Evolutionary conservation across 352 stramenopile genomes (phyloP), one percentile per base, ranked within the genome.

Genomic region (Aphanomyces euteiches): DNA sequence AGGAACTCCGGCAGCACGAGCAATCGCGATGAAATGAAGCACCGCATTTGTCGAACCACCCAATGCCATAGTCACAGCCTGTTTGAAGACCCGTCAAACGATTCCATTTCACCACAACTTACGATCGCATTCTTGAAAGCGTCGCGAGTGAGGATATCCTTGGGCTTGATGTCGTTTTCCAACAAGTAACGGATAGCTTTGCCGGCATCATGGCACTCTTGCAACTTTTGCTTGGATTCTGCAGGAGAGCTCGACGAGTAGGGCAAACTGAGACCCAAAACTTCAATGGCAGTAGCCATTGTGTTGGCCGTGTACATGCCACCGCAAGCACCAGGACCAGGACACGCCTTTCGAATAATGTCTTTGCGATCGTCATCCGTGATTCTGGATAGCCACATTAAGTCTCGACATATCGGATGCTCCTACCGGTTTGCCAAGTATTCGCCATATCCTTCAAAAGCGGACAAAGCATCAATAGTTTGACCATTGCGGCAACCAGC

Each of bases 261-360:
- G 21, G 97, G 97, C 63, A 99, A 80, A 67, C 89, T 97, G 78
- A 99, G 90, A 66, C 93, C 93, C 8, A 98, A 73, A 10, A 95
- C 96, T 82, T 99, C 97, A 77, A 99, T 99, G 48, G 96, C 96
- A n/a, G 95, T 98, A 28, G 96, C 96, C 97, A 99, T 99, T 53
- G 97, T 99, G 79, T 99, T 99, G 21, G 97, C 97, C 38, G 97
- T 99, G 88, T 99, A 99, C 97, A 99, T 99, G 57, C 96, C 96
- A 69, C 96, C 96, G 73, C 96, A 99, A 43, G 96, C 96, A 56
- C 96, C 96, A 34, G 91, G 85, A 54, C 96, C 96, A 13, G 96
- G 96, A 78, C 96, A 99, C 7, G 91, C 83, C 72, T 99, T 88
- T 47, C 95, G 90, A 67, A 98, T 93, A 64, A 99, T 99, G 83